Conservation (phyloP, 768 basidiomycete species). For the Lenzites betulinus region DNA sequence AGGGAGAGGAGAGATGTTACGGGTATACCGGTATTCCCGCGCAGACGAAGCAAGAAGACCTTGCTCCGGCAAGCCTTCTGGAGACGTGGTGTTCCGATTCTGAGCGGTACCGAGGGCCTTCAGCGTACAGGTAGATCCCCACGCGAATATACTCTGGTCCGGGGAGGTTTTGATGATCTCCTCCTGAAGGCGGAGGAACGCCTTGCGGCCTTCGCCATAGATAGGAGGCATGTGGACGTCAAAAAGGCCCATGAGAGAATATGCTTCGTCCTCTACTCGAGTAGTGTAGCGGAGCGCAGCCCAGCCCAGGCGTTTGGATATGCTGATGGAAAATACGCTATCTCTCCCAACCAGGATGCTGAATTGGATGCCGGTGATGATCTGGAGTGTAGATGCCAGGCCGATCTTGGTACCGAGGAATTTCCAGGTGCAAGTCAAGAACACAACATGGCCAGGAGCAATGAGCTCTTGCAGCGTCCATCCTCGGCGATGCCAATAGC, state of each 20-base stretch:
- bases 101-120: too few relatives aligned
- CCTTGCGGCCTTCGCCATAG: background rate
- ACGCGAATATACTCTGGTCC: background rate
- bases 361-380: background rate
- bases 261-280: background rate
- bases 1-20: background rate
- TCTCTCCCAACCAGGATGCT: background rate
- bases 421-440: background rate
- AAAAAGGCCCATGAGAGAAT: background rate
- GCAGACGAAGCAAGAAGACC: background rate
- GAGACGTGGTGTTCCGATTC: too few relatives aligned
- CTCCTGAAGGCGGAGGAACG: background rate
- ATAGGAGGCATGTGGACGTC: background rate
- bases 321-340: background rate
- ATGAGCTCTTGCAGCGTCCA: background rate
- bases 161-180: background rate
- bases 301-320: background rate
- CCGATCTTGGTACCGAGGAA: background rate
- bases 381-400: background rate
- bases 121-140: too few relatives aligned
- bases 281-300: background rate
- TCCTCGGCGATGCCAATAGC: background rate
- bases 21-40: conserved; percentile 1
- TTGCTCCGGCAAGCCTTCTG: too few relatives aligned
- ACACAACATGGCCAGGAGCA: background rate